Percentiles rank a stretch among this genome's conserved stretches.
Conservation (phyloP, 2,329 filamentous ascomycete species). For the Aspergillus ruber region DNA sequence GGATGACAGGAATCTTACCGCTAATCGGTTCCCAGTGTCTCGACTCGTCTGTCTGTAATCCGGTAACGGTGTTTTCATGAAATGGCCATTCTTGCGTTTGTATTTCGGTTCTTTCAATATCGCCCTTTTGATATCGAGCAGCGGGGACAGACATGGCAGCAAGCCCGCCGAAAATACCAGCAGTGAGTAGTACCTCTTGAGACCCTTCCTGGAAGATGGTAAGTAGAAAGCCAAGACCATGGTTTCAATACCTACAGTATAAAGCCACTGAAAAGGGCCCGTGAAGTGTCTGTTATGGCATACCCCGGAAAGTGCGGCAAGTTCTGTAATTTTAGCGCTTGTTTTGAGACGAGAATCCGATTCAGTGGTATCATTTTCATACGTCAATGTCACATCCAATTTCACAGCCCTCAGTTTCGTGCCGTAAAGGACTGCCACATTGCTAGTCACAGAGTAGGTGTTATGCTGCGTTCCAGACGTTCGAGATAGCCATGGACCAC, state of each 20-base stretch:
- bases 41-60: slow-evolving; percentile 4
- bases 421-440: slow-evolving; percentile 25
- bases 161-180: slow-evolving; percentile 19
- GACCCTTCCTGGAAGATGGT: slow-evolving; percentile 15
- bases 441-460: slow-evolving; percentile 12
- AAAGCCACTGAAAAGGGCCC: slow-evolving; percentile 28
- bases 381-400: slow-evolving; percentile 11
- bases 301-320: slow-evolving; percentile 3
- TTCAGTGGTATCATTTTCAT: not conserved
- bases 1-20: slow-evolving; percentile 16
- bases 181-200: slow-evolving; percentile 16
- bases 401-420: slow-evolving; percentile 22
- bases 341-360: slow-evolving; percentile 3
- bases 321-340: slow-evolving; percentile 10
- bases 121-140: slow-evolving; percentile 10
- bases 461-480: not conserved
- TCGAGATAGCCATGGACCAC: slow-evolving; percentile 27
- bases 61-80: slow-evolving; percentile 8
- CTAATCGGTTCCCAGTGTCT: slow-evolving; percentile 28
- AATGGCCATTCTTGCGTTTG: slow-evolving; percentile 16
- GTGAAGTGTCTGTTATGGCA: slow-evolving; percentile 15
- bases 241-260: slow-evolving; percentile 18
- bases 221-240: slow-evolving; percentile 1
- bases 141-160: slow-evolving; percentile 16
- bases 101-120: slow-evolving; percentile 2